These are phyloP conservation scores for Theobroma grandiflorum DNA, from an alignment of 441 rosid species.

Conservation along the genomic window DNA sequence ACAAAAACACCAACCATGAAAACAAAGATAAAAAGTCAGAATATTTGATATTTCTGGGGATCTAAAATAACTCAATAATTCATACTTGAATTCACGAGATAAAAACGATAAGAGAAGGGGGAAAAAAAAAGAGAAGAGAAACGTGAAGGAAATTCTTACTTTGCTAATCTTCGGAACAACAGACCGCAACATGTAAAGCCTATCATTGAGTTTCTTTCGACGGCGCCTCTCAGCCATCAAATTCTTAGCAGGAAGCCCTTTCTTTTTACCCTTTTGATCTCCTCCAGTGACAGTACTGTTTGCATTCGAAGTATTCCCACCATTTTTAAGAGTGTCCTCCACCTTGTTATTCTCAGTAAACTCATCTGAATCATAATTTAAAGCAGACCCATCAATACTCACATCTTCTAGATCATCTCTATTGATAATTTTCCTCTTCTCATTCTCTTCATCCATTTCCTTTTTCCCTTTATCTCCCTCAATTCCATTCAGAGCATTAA, in stretches of 20 bases:
- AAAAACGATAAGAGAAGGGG: not conserved
- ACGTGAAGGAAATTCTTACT: conserved; percentile 50
- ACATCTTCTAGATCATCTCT: conserved; percentile 53
- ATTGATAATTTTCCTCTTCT: conserved; percentile 38
- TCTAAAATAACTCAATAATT: conserved; percentile 18
- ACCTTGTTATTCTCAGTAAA: conserved; percentile 45
- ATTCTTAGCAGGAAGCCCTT: conserved; percentile 75
- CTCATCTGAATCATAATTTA: conserved; percentile 72
- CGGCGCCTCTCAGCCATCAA: conserved; percentile 82
- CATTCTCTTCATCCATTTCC: conserved; percentile 49
- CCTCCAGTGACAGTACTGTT: conserved; percentile 52
- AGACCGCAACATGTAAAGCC: conserved; percentile 75
- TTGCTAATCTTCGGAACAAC: conserved; percentile 82
- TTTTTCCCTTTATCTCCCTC: conserved; percentile 53
- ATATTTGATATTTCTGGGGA: conserved; percentile 29
- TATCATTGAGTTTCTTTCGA: conserved; percentile 78
- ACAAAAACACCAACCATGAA: conserved; percentile 11
- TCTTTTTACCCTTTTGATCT: conserved; percentile 67
- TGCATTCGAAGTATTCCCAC: conserved; percentile 57
- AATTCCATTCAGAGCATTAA: conserved; percentile 29
- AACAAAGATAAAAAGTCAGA: not conserved
- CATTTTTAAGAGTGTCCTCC: conserved; percentile 52
- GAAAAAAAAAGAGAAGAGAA: not conserved
- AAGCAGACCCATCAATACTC: conserved; percentile 60
- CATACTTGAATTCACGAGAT: conserved; percentile 43